Evolutionary conservation across 495 filamentous ascomycete genomes (phyloP).

Genomic region (Hypoxylon perforatum): DNA sequence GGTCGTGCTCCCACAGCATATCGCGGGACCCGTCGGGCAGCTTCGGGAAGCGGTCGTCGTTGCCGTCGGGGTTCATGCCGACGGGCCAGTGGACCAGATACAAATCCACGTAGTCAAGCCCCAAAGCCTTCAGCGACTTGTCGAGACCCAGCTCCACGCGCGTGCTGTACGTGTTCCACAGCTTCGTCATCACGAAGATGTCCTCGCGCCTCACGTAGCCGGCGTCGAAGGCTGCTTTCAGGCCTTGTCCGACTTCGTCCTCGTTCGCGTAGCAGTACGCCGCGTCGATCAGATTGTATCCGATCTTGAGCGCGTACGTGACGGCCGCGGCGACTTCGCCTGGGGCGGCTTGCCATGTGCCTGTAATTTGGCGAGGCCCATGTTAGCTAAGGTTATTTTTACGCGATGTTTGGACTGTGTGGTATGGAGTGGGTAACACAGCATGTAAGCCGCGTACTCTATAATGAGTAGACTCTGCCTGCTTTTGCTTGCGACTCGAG

Average conservation of each 20-base stretch:
- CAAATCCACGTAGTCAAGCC: slow-evolving; percentile 84
- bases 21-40: slow-evolving; percentile 75
- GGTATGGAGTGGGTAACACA: no score
- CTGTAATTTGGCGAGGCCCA: slow-evolving; percentile 45
- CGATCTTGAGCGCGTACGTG: slow-evolving; percentile 65
- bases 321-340: slow-evolving; percentile 69
- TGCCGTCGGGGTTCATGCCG: slow-evolving; percentile 82
- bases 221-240: slow-evolving; percentile 70
- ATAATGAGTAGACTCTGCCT: slow-evolving; percentile 1
- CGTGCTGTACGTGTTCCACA: slow-evolving; percentile 83
- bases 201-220: slow-evolving; percentile 79
- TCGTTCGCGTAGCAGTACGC: slow-evolving; percentile 71
- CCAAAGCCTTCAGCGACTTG: slow-evolving; percentile 74
- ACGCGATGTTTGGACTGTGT: no score
- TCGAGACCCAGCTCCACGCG: slow-evolving; percentile 75
- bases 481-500: not conserved
- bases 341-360: slow-evolving; percentile 79
- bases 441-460: no score
- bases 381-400: not conserved
- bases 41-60: slow-evolving; percentile 81
- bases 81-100: slow-evolving; percentile 86
- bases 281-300: slow-evolving; percentile 73
- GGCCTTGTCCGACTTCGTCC: slow-evolving; percentile 64
- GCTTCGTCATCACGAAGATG: slow-evolving; percentile 84
- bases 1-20: slow-evolving; percentile 70